Percentiles rank a stretch among this genome's conserved stretches.
phyloP scores from a whole-genome alignment of 192 early-diverging fungal genomes.

The Cladochytrium replicatum region DNA sequence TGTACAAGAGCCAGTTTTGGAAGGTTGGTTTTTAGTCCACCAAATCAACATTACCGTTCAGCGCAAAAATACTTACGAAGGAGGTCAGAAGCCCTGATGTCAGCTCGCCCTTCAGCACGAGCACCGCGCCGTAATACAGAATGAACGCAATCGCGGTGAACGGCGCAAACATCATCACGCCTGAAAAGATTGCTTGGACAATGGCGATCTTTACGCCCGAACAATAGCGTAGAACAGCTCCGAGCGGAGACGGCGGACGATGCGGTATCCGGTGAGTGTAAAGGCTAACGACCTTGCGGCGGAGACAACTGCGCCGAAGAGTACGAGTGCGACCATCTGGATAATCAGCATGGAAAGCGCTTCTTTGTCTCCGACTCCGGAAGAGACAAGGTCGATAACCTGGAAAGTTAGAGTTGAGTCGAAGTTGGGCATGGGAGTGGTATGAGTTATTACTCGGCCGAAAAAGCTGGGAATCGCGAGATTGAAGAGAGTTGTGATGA shows the following conservation, averaged over 20 bases:
- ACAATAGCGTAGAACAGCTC: not conserved
- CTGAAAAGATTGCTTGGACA: not conserved
- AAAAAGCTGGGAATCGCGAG: too few relatives aligned
- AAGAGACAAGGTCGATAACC: too few relatives aligned
- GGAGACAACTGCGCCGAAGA: constrained; percentile 61
- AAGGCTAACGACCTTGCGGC: constrained; percentile 41
- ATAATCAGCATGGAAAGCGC: constrained; percentile 72
- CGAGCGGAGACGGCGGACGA: not conserved
- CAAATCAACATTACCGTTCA: constrained; percentile 49
- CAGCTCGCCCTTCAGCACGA: not conserved
- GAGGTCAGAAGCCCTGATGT: constrained; percentile 1
- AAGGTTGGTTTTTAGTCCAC: too few relatives aligned
- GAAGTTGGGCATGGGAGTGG: too few relatives aligned
- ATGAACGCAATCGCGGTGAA: not conserved
- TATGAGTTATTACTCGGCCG: too few relatives aligned
- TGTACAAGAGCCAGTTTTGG: not conserved
- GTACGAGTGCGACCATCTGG: constrained; percentile 54
- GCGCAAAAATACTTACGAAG: constrained; percentile 28
- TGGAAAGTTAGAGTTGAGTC: too few relatives aligned
- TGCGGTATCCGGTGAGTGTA: constrained; percentile 2
- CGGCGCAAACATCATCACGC: not conserved
- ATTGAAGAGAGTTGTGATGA: too few relatives aligned
- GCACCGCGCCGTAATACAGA: constrained; percentile 2
- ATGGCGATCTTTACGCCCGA: not conserved
- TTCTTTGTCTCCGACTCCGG: too few relatives aligned